Percentiles rank a stretch among this genome's conserved stretches.
These are phyloP conservation scores for Cynara cardunculus DNA, from an alignment of 129 eudicot species.

Conservation along the genomic window DNA sequence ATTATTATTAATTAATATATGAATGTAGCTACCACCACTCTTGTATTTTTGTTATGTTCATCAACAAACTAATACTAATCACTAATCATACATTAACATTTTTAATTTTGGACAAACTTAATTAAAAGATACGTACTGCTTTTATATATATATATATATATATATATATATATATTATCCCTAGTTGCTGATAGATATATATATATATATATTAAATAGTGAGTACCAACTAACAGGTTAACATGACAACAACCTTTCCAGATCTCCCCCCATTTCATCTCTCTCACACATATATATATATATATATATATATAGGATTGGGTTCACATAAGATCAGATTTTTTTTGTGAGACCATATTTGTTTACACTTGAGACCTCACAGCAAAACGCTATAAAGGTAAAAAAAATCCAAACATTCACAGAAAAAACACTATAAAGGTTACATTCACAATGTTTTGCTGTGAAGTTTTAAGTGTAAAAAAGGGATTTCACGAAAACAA, in stretches of 20 bases:
- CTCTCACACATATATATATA: no score
- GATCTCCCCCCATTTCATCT: conserved; percentile 13
- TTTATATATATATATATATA: background rate
- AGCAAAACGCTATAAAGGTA: no score
- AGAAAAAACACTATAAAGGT: no score
- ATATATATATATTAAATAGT: background rate
- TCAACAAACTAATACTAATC: background rate
- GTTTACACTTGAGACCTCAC: no score
- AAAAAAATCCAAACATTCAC: no score
- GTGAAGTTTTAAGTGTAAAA: no score
- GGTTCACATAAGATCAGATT: no score
- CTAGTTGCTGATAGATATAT: background rate
- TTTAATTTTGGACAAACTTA: background rate
- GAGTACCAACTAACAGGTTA: conserved; percentile 17
- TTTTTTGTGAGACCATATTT: no score
- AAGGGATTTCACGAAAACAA: no score
- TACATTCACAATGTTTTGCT: no score
- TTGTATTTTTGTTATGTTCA: background rate
- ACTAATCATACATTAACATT: background rate
- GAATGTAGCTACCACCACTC: background rate
- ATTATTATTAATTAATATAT: background rate
- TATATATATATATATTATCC: background rate
- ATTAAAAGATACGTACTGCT: background rate
- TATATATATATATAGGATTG: background rate
- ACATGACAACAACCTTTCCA: conserved; percentile 26